Evolutionary conservation across 805 yeast species (phyloP), one percentile per base, ranked within the genome.

Genomic region (Scheffersomyces amazonensis): DNA sequence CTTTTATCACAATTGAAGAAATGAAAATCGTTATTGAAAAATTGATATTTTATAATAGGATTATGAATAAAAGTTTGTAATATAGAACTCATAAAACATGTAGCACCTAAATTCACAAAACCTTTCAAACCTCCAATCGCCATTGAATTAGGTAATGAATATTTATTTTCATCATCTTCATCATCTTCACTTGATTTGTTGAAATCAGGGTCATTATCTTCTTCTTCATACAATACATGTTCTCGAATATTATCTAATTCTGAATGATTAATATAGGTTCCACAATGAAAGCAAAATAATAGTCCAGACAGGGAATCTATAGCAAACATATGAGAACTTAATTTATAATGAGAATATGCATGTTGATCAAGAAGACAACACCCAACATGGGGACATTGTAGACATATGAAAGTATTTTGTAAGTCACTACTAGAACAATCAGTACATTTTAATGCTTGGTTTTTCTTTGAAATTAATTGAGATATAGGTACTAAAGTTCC

Each of bases 71-170:
- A 64, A 0, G 95, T 79, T 64, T 93, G 99, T 29, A 93, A 62
- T n/a, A 90, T 80, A 25, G 91, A 84, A 49, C 96, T 86, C 87
- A 93, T 91, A 65, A 88, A 93, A 66, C 99, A 93, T 0, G 99
- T 93, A 0, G 99, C 86, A 0, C 99, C 99, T 81, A 91, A 80
- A 58, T 91, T 91, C 36, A 88, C 81, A 49, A 93, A 78, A 3
- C 99, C 99, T 36, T 85, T 75, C 16, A 93, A 66, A 0, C 97
- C 98, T n/a, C 81, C 75, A 5, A 78, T 69, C 1, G 90, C 83
- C 36, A 73, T 74, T 49, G 54, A 62, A 16, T 67, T 57, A 24
- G 87, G 86, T 28, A 46, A 44, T 3, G 38, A 22, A 17, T 44
- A 44, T 21, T 31, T 22, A 12, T 20, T 20, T 3, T 9, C 16